Percentiles rank a stretch among this genome's conserved stretches.
Evolutionary conservation across 1,284 basidiomycete genomes (phyloP).

Genomic region (Ustilago shanxiensis): DNA sequence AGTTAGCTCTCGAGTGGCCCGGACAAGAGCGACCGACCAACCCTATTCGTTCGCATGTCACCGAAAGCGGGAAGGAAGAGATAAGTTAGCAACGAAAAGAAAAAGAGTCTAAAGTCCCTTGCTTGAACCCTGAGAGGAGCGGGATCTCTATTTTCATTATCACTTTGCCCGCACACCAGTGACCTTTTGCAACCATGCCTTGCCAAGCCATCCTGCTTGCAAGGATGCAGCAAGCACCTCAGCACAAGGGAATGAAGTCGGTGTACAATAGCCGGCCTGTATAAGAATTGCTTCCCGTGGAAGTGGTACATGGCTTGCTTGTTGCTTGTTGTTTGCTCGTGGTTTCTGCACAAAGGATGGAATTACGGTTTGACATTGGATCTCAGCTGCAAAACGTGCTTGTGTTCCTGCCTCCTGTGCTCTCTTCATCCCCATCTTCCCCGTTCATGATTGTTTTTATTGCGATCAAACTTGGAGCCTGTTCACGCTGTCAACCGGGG

Average conservation of each 20-base stretch:
- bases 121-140: constrained; percentile 27
- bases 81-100: not conserved
- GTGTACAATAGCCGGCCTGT: not conserved
- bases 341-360: not conserved
- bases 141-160: constrained; percentile 3
- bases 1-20: not conserved
- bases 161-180: too few species aligned
- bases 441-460: too few species aligned
- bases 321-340: not conserved
- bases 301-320: constrained; percentile 10
- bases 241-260: not conserved
- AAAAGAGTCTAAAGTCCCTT: constrained; percentile 18
- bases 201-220: not conserved
- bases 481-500: too few species aligned
- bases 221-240: not conserved
- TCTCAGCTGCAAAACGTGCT: constrained; percentile 8
- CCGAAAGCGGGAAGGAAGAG: constrained; percentile 16
- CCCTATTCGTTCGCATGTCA: constrained; percentile 3
- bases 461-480: not conserved
- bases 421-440: not conserved
- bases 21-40: not conserved
- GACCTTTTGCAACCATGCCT: not conserved
- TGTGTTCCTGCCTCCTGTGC: not conserved
- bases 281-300: constrained; percentile 15
- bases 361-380: constrained; percentile 10